These are phyloP conservation scores for Euphorbia neoarborescens DNA, from an alignment of 441 rosid genomes.

Conservation along the genomic window DNA sequence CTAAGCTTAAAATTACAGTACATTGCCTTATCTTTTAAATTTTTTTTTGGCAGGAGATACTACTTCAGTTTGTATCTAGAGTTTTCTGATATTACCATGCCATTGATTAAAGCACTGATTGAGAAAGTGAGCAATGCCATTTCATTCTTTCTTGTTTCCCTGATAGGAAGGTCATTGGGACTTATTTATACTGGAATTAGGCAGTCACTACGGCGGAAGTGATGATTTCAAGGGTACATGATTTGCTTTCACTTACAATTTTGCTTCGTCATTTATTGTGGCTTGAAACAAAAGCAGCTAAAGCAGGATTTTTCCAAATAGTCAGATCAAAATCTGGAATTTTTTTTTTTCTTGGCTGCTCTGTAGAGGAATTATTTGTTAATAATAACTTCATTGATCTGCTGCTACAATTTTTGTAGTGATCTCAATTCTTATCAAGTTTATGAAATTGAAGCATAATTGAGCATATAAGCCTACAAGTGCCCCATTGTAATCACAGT, in stretches of 20 bases:
- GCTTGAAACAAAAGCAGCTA: slow-evolving; percentile 16
- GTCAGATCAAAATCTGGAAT: slow-evolving; percentile 10
- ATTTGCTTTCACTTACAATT: slow-evolving; percentile 14
- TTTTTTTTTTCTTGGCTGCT: slow-evolving; percentile 7
- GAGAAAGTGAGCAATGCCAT: slow-evolving; percentile 65
- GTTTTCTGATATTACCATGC: slow-evolving; percentile 75
- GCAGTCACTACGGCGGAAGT: slow-evolving; percentile 83
- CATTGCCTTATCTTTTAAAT: slow-evolving; percentile 2
- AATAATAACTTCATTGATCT: slow-evolving; percentile 15
- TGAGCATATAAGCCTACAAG: not conserved
- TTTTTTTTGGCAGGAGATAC: slow-evolving; percentile 53
- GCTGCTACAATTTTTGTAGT: slow-evolving; percentile 1
- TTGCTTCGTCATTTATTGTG: slow-evolving; percentile 14
- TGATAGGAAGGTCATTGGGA: slow-evolving; percentile 83
- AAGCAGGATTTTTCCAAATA: slow-evolving; percentile 1
- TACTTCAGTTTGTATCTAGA: slow-evolving; percentile 80
- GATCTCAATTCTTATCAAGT: slow-evolving; percentile 5
- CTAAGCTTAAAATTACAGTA: not conserved
- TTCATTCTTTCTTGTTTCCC: slow-evolving; percentile 72
- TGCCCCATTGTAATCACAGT: not conserved
- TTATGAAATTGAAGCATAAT: not conserved
- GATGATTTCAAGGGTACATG: slow-evolving; percentile 28
- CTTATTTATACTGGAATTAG: slow-evolving; percentile 86
- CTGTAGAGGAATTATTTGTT: not conserved
- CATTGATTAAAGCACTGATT: slow-evolving; percentile 55